Base-by-base conservation (phyloP, 2,329 filamentous ascomycete species). In the Fusarium pseudoanthophilum region DNA sequence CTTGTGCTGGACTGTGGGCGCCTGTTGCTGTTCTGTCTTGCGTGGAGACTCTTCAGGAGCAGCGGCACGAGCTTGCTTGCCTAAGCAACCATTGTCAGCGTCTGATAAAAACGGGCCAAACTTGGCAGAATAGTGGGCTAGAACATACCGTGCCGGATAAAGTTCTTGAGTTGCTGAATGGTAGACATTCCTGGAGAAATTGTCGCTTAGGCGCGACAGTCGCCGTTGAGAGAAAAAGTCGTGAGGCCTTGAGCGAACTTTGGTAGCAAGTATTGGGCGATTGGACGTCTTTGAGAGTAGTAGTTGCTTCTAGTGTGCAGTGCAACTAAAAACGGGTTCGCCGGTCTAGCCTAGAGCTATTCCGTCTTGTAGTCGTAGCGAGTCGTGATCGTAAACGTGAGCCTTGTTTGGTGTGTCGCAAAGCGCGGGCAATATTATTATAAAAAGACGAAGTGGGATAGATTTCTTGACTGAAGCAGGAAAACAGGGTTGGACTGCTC, bases 151-250 rank as follows among this genome's bases (percentile, higher is more conserved):
- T 98, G 95, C 76, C 95, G 93, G 84, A 98, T 96, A 84, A 98
- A 97, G 84, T 98, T 98, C 85, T 98, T 98, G 79, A 98, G 90
- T 82, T 96, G 96, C 86, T 98, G 95, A 85, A 98, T 97, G 75
- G 89, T 90, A 79, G 89, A 91, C 89, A 91, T 91, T 78, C 69
- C 78, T 76, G 60, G 68, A 45, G 56, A 71, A 30, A 26, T 39
- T 69, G 74, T 76, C 78, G 76, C 77, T 56, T 40, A 68, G 75
- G 70, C 66, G 74, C 77, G 77, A 78, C 77, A 60, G 70, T 75
- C 76, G 70, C 74, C 71, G 34, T 39, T 67, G 39, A 51, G 39
- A 46, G 37, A 43, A 55, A 64, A 58, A 51, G 36, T 53, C 16
- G 32, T 30, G 60, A 60, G 52, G 53, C 36, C 51, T 60, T 67